Evolutionary conservation across 345 rosid species (phyloP).

Genomic region (Citrus sp.): DNA sequence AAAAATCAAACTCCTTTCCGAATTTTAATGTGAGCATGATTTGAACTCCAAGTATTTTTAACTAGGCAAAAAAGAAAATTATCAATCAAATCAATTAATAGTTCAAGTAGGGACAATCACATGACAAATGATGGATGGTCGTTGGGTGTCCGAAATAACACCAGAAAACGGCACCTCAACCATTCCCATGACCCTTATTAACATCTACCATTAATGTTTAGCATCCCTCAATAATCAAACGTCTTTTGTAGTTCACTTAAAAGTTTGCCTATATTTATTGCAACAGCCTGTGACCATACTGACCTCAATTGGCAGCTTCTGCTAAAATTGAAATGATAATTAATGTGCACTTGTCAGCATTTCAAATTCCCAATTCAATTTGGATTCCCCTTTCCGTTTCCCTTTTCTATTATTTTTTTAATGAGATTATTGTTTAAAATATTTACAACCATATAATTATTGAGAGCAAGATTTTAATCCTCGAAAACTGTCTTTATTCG

Average conservation of each 20-base stretch:
- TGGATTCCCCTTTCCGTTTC: constrained; percentile 2
- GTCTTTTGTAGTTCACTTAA: neutral
- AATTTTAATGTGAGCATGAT: too few relatives aligned
- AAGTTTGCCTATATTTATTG: constrained; percentile 17
- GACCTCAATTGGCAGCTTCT: constrained; percentile 3
- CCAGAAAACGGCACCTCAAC: constrained; percentile 17
- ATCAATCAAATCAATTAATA: neutral
- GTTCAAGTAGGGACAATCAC: neutral
- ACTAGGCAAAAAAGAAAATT: too few relatives aligned
- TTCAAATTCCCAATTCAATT: constrained; percentile 15
- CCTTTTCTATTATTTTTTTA: neutral
- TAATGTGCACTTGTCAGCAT: neutral
- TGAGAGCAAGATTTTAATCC: too few relatives aligned
- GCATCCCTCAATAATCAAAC: constrained; percentile 1
- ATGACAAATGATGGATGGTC: neutral
- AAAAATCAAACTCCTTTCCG: too few relatives aligned
- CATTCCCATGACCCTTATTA: constrained; percentile 12
- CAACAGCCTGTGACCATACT: constrained; percentile 19
- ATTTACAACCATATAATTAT: too few relatives aligned
- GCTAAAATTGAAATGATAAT: neutral
- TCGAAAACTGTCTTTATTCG: fast-evolving
- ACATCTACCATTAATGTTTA: constrained; percentile 21
- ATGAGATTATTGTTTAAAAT: too few relatives aligned
- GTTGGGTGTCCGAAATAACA: neutral
- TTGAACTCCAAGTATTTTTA: too few relatives aligned